Evolutionary conservation across 2,329 filamentous ascomycete species (phyloP), one percentile per base, ranked within the genome.

Genomic region (Neonectria sp.): DNA sequence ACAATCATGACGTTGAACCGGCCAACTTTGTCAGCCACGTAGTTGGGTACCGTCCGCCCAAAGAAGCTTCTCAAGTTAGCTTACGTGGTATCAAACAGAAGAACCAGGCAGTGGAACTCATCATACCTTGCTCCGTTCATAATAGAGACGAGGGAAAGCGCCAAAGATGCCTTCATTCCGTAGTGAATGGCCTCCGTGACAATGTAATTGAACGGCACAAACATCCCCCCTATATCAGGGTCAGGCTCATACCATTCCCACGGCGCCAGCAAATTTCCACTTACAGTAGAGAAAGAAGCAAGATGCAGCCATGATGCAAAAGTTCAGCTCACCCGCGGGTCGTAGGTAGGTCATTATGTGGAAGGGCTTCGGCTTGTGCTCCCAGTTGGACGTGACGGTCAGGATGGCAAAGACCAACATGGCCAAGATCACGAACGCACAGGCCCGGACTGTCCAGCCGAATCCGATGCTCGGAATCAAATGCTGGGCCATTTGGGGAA

Each of bases 401-500:
- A 73, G 24, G 55, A 68, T 72, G 57, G 71, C 68, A 53, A 73
- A 57, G 59, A 71, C 55, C 25, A 74, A 43, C 66, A 74, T 63
- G 7, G 59, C 69, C 27, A 68, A 31, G 37, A 73, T 66, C 46
- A 74, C 21, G 52, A 92, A 91, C 0, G 85, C 90, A 3, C 91
- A 82, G 2, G 87, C 82, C 5, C 90, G 82, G 3, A 88, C 87
- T 0, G 88, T 83, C 88, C 89, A 90, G 3, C 67, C 68, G 27
- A 75, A 72, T 9, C 72, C 72, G 40, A 76, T 46, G 21, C 68
- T 48, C 15, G 71, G 68, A 17, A 75, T 71, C 27, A 78, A 33
- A 17, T 73, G 69, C 27, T 72, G 68, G 7, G 66, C 69, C 64
- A 75, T 76, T 55, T 73, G 64, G 9, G 73, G 71, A 49, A 88